Evolutionary conservation across 805 yeast genomes (phyloP), one percentile per base, ranked within the genome.

Genomic region (Metschnikowia noctiluminum): DNA sequence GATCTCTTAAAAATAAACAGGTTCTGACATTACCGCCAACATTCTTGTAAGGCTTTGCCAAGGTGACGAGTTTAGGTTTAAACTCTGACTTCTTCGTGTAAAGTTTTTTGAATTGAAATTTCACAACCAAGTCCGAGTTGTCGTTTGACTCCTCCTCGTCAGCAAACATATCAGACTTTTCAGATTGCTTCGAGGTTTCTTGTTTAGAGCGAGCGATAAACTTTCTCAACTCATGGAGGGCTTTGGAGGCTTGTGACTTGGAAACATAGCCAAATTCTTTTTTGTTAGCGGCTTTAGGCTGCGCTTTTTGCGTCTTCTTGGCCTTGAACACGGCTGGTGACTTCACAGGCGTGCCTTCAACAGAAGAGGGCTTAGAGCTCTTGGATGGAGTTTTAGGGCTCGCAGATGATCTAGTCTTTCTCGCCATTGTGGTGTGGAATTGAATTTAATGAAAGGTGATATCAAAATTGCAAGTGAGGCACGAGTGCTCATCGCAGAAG

Each of bases 1-100:
- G 64, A 62, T 90, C 96, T 58, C 88, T 81, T 42, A 88, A 80
- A 53, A 89, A 76, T 53, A 84, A 69, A 68, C 89, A 90, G 40
- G 82, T 75, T 42, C 75, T 73, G 51, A 80, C 68, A 31, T 75
- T 78, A 39, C 74, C 77, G 43, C 66, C 66, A 15, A 58, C 56
- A 41, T 68, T 60, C 59, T 72, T 68, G 39, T 80, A 64, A 3
- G 85, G 68, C 60, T 84, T 74, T 40, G 67, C 60, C 43, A 84
- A 64, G 34, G 66, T 56, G 39, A 83, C 67, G 45, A 72, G 53
- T 58, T 76, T 78, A 28, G 85, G 81, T 61, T 84, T 84, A 55
- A 83, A 74, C 42, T 78, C 74, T 35, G 76, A 76, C 64, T 84
- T 81, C 37, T 79, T 72, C 7, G 85, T 69, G 64, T 82, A 80